Percentiles rank a stretch among this genome's conserved stretches.
phyloP scores from a whole-genome alignment of 2,329 filamentous ascomycete species.

The Diaporthe longicolla region DNA sequence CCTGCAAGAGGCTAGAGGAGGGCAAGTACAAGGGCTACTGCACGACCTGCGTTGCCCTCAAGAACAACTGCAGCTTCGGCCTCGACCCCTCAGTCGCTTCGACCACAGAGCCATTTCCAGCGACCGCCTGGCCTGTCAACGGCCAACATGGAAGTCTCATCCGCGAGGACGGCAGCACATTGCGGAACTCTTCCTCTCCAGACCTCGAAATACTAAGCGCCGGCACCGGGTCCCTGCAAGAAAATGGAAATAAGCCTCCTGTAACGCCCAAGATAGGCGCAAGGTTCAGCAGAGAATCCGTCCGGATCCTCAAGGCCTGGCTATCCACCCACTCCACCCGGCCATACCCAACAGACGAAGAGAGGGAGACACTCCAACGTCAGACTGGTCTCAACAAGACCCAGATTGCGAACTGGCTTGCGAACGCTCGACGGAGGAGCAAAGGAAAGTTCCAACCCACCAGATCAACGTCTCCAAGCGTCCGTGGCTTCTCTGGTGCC shows the following conservation, averaged over 20 bases:
- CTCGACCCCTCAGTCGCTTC: slow-evolving; percentile 52
- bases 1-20: slow-evolving; percentile 73
- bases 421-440: slow-evolving; percentile 82
- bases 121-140: slow-evolving; percentile 62
- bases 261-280: slow-evolving; percentile 75
- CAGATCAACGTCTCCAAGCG: slow-evolving; percentile 78
- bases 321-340: slow-evolving; percentile 83
- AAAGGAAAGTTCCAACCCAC: slow-evolving; percentile 79
- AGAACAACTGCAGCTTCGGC: slow-evolving; percentile 71
- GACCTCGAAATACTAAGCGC: slow-evolving; percentile 47
- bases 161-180: slow-evolving; percentile 52
- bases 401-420: slow-evolving; percentile 93
- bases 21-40: slow-evolving; percentile 73
- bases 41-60: slow-evolving; percentile 73
- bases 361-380: slow-evolving; percentile 84
- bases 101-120: slow-evolving; percentile 57
- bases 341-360: slow-evolving; percentile 89
- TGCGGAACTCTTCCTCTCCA: slow-evolving; percentile 44
- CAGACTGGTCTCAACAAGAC: slow-evolving; percentile 85
- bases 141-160: slow-evolving; percentile 58
- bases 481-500: slow-evolving; percentile 71
- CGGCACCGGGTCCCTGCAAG: slow-evolving; percentile 44
- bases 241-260: slow-evolving; percentile 44
- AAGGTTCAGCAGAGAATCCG: slow-evolving; percentile 84
- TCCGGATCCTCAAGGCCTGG: slow-evolving; percentile 88